These are phyloP conservation scores for Flaveria robusta DNA, from an alignment of 129 eudicot species.

Conservation along the genomic window DNA sequence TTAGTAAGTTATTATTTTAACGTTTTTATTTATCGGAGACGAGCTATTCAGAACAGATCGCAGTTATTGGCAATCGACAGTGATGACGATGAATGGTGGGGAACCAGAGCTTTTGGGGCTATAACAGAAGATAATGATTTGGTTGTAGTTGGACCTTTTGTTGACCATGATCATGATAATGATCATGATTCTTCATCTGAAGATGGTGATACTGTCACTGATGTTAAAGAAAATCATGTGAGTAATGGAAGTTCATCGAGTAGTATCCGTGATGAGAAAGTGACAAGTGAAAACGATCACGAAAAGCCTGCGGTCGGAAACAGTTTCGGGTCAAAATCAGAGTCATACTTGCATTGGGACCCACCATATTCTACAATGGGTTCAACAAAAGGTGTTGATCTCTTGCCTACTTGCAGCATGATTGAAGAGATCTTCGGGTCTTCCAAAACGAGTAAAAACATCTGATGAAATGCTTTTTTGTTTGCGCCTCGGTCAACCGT, in stretches of 20 bases:
- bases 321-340: slow-evolving; percentile 34
- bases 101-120: slow-evolving; percentile 16
- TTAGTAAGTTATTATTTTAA: slow-evolving; percentile 61
- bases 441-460: slow-evolving; percentile 36
- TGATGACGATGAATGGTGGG: slow-evolving; percentile 70
- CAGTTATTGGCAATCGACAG: slow-evolving; percentile 52
- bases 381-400: slow-evolving; percentile 42
- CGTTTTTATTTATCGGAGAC: slow-evolving; percentile 55
- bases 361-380: slow-evolving; percentile 37
- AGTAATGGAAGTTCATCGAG: slow-evolving; percentile 13
- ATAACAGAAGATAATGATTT: slow-evolving; percentile 42
- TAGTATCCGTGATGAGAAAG: slow-evolving; percentile 16
- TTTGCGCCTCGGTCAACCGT: background rate
- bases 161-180: slow-evolving; percentile 2
- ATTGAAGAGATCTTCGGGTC: slow-evolving; percentile 62
- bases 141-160: slow-evolving; percentile 38
- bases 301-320: slow-evolving; percentile 21
- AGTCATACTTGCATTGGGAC: slow-evolving; percentile 49
- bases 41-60: slow-evolving; percentile 60
- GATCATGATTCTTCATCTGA: slow-evolving; percentile 30
- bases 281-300: slow-evolving; percentile 21
- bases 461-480: background rate
- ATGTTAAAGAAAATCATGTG: slow-evolving; percentile 1
- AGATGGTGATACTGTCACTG: slow-evolving; percentile 19
- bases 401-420: slow-evolving; percentile 61